Evolutionary conservation across 2,329 filamentous ascomycete species (phyloP), one percentile per base, ranked within the genome.

Genomic region (Cercospora sp.): DNA sequence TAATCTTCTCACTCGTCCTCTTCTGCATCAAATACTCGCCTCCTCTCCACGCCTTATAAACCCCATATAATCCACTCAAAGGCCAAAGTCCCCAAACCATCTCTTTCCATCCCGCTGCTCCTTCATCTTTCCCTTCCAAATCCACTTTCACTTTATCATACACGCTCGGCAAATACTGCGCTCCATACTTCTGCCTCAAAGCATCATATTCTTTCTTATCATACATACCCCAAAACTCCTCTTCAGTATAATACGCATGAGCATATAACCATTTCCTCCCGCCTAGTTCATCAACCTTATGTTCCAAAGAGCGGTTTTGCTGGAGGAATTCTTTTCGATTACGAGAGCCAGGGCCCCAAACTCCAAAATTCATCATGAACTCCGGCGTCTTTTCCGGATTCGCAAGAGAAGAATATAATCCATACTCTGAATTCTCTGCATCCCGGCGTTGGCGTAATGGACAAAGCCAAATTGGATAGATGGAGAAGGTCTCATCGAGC

Each of bases 251-350:
- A 81, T 93, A 96, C 0, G 91, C 90, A 75, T 94, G 91, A 2
- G 92, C 92, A 79, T 97, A 96, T 12, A 96, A 82, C 90, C 92
- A 95, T 82, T 96, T 96, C 82, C 91, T 87, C 2, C 92, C 93
- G 58, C 89, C 89, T 0, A 95, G 85, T 71, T 88, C 84, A 59
- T 83, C 82, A 3, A 94, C 86, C 76, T 90, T 90, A 21, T 82
- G 80, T 81, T 96, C 93, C 21, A 96, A 84, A 53, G 84, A 84
- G 34, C 90, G 86, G 79, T 96, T 96, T 73, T 87, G 87, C 45
- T 80, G 77, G 1, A 94, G 83, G 74, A 94, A 94, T n/a, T 84
- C 83, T 45, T 26, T 58, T 18, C 66, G 70, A 60, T 85, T 77
- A 2, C 82, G 77, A 1, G 90, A 88, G 7, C 90, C 91, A 78